Base-by-base conservation (phyloP, 1,284 basidiomycete species). In the Ustilago lituana region DNA sequence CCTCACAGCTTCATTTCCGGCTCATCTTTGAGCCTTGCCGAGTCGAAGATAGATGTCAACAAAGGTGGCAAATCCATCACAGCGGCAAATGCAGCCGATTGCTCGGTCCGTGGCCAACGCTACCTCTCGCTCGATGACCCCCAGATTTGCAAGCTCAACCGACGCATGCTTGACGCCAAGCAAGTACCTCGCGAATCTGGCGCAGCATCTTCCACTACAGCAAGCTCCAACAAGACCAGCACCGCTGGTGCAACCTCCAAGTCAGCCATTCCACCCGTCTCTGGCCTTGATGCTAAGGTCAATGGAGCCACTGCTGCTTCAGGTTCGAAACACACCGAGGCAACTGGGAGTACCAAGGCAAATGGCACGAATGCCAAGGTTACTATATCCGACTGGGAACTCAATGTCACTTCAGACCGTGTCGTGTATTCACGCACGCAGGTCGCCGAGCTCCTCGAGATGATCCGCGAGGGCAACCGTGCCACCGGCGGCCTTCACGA, bases 381-480 rank as follows among this genome's bases (percentile, higher is more conserved):
- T 15, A 33, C 24, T 11, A 35, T 49, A 19, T 51, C 58, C 1
- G 68, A 66, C 3, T 80, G 77, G 76, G 65, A 76, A 36, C 73
- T 82, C n/a, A 65, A 67, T 24, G 73, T 82, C 15, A 76, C 76
- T 3, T 69, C 74, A 4, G 79, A 80, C 29, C 57, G 62, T 4
- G 73, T 74, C 3, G 75, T 92, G 27, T 98, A 98, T 82, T 91
- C 88, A 38, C 89, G 90, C 12, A 89, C 89, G 75, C 91, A 98
- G 84, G 91, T 97, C 86, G 90, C 88, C 47, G 88, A 89, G 32
- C 88, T 98, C 83, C 85, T 98, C 67, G 91, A 92, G 82, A 96
- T 94, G 91, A 86, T 98, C 14, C 91, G 94, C 63, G 94, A 97
- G 76, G 94, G 94, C 17, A 97, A 97, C 83, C 90, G 89, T 81